These are phyloP conservation scores for Gilbertella persicaria DNA, from an alignment of 371 early-diverging fungal species.

Conservation along the genomic window DNA sequence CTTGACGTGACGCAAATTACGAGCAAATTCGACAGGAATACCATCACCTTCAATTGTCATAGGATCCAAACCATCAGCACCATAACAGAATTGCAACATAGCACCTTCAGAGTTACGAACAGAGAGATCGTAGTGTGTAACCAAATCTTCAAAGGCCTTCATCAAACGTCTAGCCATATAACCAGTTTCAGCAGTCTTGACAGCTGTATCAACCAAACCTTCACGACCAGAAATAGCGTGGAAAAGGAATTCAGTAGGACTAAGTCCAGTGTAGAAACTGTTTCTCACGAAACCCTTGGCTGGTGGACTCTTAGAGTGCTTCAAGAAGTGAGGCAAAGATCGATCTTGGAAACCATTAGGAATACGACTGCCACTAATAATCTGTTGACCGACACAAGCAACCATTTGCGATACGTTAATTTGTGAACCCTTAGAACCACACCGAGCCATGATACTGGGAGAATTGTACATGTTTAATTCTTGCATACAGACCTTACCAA, in stretches of 20 bases:
- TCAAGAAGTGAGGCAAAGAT: constrained; percentile 96
- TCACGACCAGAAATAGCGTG: constrained; percentile 99
- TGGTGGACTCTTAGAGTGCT: constrained; percentile 85
- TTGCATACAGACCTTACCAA: constrained; percentile 93
- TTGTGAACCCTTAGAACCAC: constrained; percentile 72
- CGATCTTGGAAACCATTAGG: constrained; percentile 97
- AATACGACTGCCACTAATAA: constrained; percentile 97
- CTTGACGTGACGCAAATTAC: constrained; percentile 75
- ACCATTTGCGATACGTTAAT: constrained; percentile 99
- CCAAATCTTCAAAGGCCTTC: constrained; percentile 98
- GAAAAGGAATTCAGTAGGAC: constrained; percentile 98
- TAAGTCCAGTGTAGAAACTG: constrained; percentile 96
- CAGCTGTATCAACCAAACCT: constrained; percentile 99
- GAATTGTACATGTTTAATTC: constrained; percentile 95
- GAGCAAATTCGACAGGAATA: constrained; percentile 86
- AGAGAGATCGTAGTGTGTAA: constrained; percentile 93
- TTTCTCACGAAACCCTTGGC: constrained; percentile 98
- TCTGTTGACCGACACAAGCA: constrained; percentile 99
- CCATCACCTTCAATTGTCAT: constrained; percentile 93
- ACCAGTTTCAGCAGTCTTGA: constrained; percentile 99
- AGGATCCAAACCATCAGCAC: constrained; percentile 98
- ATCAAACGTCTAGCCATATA: constrained; percentile 99
- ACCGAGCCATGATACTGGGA: constrained; percentile 98
- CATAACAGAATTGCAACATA: constrained; percentile 97
- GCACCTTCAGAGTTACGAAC: constrained; percentile 95